Percentiles rank a stretch among this genome's conserved stretches.
phyloP scores from a whole-genome alignment of 495 filamentous ascomycete genomes.

The Neurospora sp. region DNA sequence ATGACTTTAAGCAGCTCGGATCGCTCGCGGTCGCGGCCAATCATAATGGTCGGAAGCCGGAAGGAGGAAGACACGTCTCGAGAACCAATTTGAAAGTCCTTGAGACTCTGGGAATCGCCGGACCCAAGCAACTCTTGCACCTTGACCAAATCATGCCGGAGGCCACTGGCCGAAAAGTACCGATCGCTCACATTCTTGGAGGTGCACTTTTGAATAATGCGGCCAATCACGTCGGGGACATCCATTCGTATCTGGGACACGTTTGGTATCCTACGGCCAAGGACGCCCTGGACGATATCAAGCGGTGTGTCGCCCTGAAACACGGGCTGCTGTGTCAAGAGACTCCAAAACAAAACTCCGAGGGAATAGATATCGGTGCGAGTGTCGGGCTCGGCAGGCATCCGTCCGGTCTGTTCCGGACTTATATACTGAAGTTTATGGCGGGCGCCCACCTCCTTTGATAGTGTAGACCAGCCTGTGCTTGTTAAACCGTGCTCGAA shows the following conservation, averaged over 20 bases:
- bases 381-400: conserved; percentile 80
- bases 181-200: conserved; percentile 73
- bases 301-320: conserved; percentile 71
- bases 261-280: conserved; percentile 61
- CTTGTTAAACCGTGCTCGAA: conserved; percentile 82
- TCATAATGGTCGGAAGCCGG: conserved; percentile 65
- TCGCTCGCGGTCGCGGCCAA: conserved; percentile 65
- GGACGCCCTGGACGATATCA: conserved; percentile 79
- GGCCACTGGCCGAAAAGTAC: conserved; percentile 73
- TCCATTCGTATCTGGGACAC: conserved; percentile 67
- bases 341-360: conserved; percentile 75
- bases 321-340: conserved; percentile 65
- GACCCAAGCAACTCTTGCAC: conserved; percentile 61
- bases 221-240: conserved; percentile 66
- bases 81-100: conserved; percentile 58
- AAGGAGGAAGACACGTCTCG: conserved; percentile 82
- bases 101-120: conserved; percentile 59
- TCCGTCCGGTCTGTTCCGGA: conserved; percentile 82
- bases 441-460: conserved; percentile 67
- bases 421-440: conserved; percentile 82
- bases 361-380: conserved; percentile 86
- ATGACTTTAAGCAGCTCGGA: conserved; percentile 59
- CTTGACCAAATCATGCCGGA: conserved; percentile 63
- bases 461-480: conserved; percentile 72
- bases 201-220: conserved; percentile 82